Evolutionary conservation across 1,284 basidiomycete genomes (phyloP), one percentile per base, ranked within the genome.

Genomic region (Omphalotus olearius): DNA sequence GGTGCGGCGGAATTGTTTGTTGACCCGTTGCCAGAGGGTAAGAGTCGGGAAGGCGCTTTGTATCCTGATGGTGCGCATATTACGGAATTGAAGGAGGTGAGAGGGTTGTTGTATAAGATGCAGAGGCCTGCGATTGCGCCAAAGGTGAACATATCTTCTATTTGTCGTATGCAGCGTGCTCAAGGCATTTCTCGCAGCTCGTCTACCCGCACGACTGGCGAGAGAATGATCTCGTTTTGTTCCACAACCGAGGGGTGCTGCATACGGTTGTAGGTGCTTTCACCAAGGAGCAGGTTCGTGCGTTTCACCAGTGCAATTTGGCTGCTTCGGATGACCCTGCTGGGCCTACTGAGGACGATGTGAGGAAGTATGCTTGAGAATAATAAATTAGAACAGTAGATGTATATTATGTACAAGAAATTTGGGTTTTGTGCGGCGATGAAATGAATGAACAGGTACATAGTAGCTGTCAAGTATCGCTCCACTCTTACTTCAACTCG

Each of bases 281-380:
- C 66, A 74, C 65, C 45, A 71, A 71, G 18, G 83, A 88, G 48
- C 79, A 89, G 66, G 78, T 91, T 11, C 76, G 88, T 18, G 83
- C 82, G 40, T 91, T 91, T 73, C 86, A 90, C 63, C 87, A 89
- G 69, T 91, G 88, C 69, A 91, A 91, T 66, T 75, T 92, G 35
- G 88, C 88, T 11, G 86, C 85, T 5, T 86, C 83, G 50, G 79
- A 79, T 47, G 83, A 85, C 51, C 88, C 87, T 0, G 64, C 63
- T 18, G 87, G 88, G 2, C 88, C 88, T 0, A 73, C 68, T 48
- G 69, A 67, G 17, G 80, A 81, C 52, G 87, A 91, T 64, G 68
- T 88, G 18, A 71, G 74, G 69, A 71, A 69, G 59, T 89, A 77
- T 68, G 80, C 83, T 40, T 87, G 66, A 68, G n/a, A 28, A 17